Percentiles rank a stretch among this genome's conserved stretches.
These are phyloP conservation scores for Phlebiopsis gigantea DNA, from an alignment of 768 basidiomycete genomes.

Conservation along the genomic window DNA sequence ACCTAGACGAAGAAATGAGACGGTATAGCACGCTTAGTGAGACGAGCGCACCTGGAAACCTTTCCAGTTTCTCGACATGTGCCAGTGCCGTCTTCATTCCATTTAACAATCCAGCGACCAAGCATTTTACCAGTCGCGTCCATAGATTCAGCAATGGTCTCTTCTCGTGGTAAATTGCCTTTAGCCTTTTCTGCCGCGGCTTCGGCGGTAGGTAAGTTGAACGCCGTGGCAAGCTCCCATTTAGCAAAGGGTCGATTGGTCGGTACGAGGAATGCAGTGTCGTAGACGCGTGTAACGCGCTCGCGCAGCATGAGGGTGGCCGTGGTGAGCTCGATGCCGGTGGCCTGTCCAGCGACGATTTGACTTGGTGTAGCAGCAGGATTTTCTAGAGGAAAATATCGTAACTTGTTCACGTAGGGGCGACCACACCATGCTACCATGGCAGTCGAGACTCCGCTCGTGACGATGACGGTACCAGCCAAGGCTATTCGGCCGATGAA, in stretches of 20 bases:
- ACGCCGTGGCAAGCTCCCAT: constrained; percentile 64
- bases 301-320: constrained; percentile 53
- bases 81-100: constrained; percentile 63
- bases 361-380: constrained; percentile 27
- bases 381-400: constrained; percentile 40
- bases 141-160: constrained; percentile 76
- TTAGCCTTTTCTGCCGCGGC: constrained; percentile 36
- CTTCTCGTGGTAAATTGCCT: constrained; percentile 37
- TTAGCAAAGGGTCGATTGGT: constrained; percentile 69
- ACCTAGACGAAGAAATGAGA: constrained; percentile 21
- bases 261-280: constrained; percentile 63
- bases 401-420: constrained; percentile 68
- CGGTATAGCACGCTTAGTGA: not conserved
- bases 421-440: constrained; percentile 68
- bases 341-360: constrained; percentile 20
- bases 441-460: constrained; percentile 68
- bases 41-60: constrained; percentile 52
- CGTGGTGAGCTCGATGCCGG: constrained; percentile 68
- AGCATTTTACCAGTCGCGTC: constrained; percentile 52
- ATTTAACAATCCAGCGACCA: constrained; percentile 76
- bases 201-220: constrained; percentile 40
- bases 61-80: constrained; percentile 58
- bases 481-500: constrained; percentile 61
- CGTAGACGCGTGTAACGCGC: constrained; percentile 69
- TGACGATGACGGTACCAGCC: constrained; percentile 63